Conservation (phyloP, 495 filamentous ascomycete genomes). For the Extremus antarcticus region DNA sequence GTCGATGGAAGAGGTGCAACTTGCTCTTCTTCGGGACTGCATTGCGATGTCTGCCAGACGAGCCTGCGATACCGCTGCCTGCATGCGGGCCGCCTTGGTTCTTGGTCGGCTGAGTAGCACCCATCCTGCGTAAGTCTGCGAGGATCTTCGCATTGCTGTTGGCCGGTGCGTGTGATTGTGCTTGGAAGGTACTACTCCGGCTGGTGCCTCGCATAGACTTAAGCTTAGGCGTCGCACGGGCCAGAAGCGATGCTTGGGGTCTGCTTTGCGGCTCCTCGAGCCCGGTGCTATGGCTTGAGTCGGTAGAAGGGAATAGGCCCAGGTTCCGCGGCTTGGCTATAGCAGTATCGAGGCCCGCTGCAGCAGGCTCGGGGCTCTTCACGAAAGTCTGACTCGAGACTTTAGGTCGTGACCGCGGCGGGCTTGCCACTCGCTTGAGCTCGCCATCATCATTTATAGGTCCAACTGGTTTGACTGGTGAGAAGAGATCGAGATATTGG, state of each 20-base stretch:
- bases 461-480: slow-evolving; percentile 9
- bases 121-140: neutral
- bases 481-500: slow-evolving; percentile 21
- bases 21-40: neutral
- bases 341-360: neutral
- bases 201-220: neutral
- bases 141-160: slow-evolving; percentile 2
- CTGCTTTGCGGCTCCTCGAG: neutral
- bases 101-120: neutral
- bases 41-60: neutral
- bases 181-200: neutral
- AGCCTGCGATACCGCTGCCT: neutral
- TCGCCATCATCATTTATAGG: neutral
- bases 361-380: neutral
- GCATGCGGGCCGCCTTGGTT: neutral
- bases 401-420: neutral
- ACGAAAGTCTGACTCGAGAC: slow-evolving; percentile 3
- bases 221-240: neutral
- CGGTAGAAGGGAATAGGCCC: neutral
- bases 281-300: neutral
- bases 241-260: neutral
- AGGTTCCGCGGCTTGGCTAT: neutral
- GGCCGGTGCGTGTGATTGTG: neutral
- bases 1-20: neutral
- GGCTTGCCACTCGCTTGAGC: neutral